Evolutionary conservation across 1,139 yeast genomes (phyloP), one percentile per base, ranked within the genome.

Genomic region (Barnettozyma hawaiiensis): DNA sequence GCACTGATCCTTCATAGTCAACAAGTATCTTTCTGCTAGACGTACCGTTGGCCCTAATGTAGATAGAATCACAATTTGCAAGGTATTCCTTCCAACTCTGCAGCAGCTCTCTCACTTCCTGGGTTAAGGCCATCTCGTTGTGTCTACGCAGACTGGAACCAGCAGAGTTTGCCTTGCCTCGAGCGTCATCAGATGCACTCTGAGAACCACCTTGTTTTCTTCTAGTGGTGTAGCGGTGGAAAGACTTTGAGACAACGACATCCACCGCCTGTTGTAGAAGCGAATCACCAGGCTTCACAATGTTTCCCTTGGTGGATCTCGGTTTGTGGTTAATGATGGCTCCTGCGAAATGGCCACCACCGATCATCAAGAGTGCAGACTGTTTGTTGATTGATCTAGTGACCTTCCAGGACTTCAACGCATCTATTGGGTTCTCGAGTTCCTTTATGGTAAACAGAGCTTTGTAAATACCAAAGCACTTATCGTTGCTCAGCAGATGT

Each of bases 301-400:
- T 46, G 55, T 68, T 63, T 37, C 89, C 85, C 52, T 75, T 74
- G 3, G 75, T 71, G 32, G 69, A 68, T 49, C 68, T 71, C 19
- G 79, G 80, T 35, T 69, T 69, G 58, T 90, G 97, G 2, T 89
- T 79, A 11, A 94, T 71, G 35, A 92, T 83, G 0, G 96, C 97
- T 11, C 95, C 98, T 0, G 97, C 96, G 68, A 92, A 94, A 65
- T 94, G 97, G 33, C 98, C 99, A 38, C 98, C 97, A 10, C 97
- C 97, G 45, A 92, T 76, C 96, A 94, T 87, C 51, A 92, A 75
- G 12, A 92, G 65, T 1, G 95, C 96, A 4, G 86, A 86, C 24
- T 60, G 57, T 52, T 60, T 7, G 48, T 49, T 4, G 58, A 32
- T 9, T 7, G 39, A 37, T 10, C 33, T 32, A 2, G 52, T 11